Evolutionary conservation across 2,329 filamentous ascomycete genomes (phyloP).

Genomic region (Sporothrix globosa): DNA sequence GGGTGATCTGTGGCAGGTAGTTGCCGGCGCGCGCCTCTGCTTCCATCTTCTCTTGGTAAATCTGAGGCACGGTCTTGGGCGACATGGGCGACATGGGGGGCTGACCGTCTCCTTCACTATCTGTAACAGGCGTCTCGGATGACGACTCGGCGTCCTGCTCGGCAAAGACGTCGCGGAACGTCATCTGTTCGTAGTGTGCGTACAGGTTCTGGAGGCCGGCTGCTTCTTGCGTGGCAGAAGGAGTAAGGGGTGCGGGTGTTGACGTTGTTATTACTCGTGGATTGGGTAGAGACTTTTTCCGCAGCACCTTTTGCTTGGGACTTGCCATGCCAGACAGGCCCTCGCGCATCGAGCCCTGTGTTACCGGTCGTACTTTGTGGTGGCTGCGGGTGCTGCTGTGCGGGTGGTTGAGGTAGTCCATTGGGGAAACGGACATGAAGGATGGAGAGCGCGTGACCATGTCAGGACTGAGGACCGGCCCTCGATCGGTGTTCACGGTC

Average conservation of each 20-base stretch:
- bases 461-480: slow-evolving; percentile 45
- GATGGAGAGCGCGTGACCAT: slow-evolving; percentile 50
- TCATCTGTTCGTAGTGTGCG: slow-evolving; percentile 62
- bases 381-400: slow-evolving; percentile 39
- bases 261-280: background rate
- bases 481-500: slow-evolving; percentile 30
- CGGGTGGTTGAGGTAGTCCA: slow-evolving; percentile 39
- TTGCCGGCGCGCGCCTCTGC: background rate
- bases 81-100: background rate
- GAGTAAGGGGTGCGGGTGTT: background rate
- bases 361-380: slow-evolving; percentile 44
- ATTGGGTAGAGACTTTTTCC: slow-evolving; percentile 12
- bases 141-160: slow-evolving; percentile 30
- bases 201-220: slow-evolving; percentile 56
- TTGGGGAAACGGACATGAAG: slow-evolving; percentile 45
- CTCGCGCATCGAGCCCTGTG: slow-evolving; percentile 42
- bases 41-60: slow-evolving; percentile 8
- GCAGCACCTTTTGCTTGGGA: slow-evolving; percentile 17
- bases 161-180: slow-evolving; percentile 50
- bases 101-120: background rate
- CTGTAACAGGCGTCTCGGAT: background rate
- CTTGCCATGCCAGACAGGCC: slow-evolving; percentile 7
- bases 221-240: slow-evolving; percentile 32
- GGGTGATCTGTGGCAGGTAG: background rate
- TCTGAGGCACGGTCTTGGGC: background rate